Conservation (phyloP, 108 stramenopile species). For the Cyclotella kingstonii region DNA sequence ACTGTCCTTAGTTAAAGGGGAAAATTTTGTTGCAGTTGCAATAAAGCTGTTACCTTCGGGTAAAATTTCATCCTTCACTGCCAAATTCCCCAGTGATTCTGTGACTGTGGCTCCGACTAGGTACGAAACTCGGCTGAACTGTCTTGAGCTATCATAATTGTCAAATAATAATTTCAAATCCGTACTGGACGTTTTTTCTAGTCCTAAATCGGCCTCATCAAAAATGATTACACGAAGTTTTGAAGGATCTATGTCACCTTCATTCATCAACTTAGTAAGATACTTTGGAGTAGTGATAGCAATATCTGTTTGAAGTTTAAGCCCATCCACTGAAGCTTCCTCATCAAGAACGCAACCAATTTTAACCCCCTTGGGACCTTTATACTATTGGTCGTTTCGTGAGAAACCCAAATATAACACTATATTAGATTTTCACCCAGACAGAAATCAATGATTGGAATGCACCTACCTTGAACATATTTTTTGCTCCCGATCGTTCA, state of each 20-base stretch:
- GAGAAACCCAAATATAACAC: too few species aligned
- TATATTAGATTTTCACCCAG: too few species aligned
- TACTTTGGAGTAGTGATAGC: constrained; percentile 79
- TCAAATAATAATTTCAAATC: constrained; percentile 66
- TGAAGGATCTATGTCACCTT: constrained; percentile 71
- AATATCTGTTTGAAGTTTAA: constrained; percentile 86
- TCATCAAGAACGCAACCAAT: constrained; percentile 84
- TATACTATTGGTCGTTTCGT: constrained; percentile 36
- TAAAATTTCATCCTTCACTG: constrained; percentile 61
- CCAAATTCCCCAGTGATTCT: constrained; percentile 71
- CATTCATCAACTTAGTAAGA: constrained; percentile 64
- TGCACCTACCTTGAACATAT: constrained; percentile 58
- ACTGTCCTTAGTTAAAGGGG: constrained; percentile 35
- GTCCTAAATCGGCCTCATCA: constrained; percentile 84
- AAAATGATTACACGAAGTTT: constrained; percentile 70
- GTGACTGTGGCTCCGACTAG: constrained; percentile 84
- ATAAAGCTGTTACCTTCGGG: constrained; percentile 79
- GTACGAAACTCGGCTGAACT: constrained; percentile 64
- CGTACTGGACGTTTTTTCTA: constrained; percentile 60
- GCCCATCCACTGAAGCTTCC: constrained; percentile 69
- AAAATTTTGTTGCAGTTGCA: constrained; percentile 69
- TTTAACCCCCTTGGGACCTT: constrained; percentile 82
- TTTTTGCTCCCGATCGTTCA: constrained; percentile 51
- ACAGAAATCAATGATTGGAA: neutral
- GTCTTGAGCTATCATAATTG: constrained; percentile 46